These are phyloP conservation scores for Apiotrichum siamense DNA, from an alignment of 1,284 basidiomycete species.

Conservation along the genomic window DNA sequence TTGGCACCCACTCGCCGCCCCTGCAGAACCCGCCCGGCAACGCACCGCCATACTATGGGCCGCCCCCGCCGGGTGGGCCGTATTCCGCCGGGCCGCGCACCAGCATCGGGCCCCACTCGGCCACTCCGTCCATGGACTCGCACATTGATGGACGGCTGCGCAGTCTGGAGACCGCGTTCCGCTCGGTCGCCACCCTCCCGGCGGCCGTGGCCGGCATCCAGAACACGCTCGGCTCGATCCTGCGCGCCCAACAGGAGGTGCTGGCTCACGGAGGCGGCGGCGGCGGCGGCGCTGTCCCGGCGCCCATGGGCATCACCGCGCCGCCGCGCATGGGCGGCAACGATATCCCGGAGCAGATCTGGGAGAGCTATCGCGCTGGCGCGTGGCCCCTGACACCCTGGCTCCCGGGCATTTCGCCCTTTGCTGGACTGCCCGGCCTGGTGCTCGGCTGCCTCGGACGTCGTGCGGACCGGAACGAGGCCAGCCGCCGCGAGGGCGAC, in stretches of 20 bases:
- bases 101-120: neutral
- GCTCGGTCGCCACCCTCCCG: constrained; percentile 10
- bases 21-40: constrained; percentile 6
- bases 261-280: constrained; percentile 7
- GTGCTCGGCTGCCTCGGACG: constrained; percentile 34
- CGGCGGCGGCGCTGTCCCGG: neutral
- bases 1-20: constrained; percentile 13
- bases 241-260: constrained; percentile 13
- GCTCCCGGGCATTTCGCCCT: constrained; percentile 37
- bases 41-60: constrained; percentile 7
- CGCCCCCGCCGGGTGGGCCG: constrained; percentile 6
- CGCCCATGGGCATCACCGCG: neutral
- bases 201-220: constrained; percentile 13
- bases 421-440: constrained; percentile 29
- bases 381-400: constrained; percentile 44
- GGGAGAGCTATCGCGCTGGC: constrained; percentile 35
- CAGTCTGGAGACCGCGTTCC: constrained; percentile 12
- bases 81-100: constrained; percentile 1
- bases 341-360: constrained; percentile 28
- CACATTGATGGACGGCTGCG: constrained; percentile 14
- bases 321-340: neutral
- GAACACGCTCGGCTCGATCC: constrained; percentile 9
- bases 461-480: constrained; percentile 28
- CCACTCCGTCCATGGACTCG: neutral
- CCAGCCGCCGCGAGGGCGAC: constrained; percentile 23